phyloP scores from a whole-genome alignment of 495 filamentous ascomycete genomes.

The Neurospora intermedia region DNA sequence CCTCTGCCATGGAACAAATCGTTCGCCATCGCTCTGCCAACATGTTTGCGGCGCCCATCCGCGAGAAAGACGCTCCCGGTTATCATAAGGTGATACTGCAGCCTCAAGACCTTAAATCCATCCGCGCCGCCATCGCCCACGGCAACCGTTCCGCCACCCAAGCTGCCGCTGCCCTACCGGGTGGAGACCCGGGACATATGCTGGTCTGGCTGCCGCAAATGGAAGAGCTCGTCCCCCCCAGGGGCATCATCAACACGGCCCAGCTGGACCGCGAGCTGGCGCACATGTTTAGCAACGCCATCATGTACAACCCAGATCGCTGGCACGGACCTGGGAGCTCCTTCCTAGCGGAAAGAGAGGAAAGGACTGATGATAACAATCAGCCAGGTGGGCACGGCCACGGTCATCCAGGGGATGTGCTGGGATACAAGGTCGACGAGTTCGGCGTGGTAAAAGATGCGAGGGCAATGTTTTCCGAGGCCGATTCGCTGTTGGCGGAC shows the following conservation, averaged over 20 bases:
- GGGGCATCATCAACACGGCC: constrained; percentile 84
- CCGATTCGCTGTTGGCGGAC: constrained; percentile 49
- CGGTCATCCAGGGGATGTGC: constrained; percentile 31
- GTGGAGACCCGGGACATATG: constrained; percentile 34
- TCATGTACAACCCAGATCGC: constrained; percentile 89
- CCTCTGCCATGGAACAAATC: constrained; percentile 77
- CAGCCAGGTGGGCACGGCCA: constrained; percentile 19
- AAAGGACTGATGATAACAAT: constrained; percentile 10
- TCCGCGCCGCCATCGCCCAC: constrained; percentile 64
- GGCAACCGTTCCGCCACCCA: constrained; percentile 65
- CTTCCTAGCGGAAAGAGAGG: constrained; percentile 31
- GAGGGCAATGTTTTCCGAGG: constrained; percentile 69
- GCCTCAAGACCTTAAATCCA: constrained; percentile 81
- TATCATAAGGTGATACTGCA: constrained; percentile 79
- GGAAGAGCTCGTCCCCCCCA: constrained; percentile 71
- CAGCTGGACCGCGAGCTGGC: constrained; percentile 94
- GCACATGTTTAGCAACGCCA: constrained; percentile 92
- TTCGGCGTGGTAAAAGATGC: constrained; percentile 76
- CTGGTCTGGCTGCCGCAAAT: constrained; percentile 56
- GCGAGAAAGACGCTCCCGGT: constrained; percentile 74
- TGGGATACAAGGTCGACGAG: constrained; percentile 51
- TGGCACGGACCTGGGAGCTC: constrained; percentile 54
- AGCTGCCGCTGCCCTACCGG: constrained; percentile 42
- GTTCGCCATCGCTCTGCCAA: constrained; percentile 76
- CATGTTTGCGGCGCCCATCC: constrained; percentile 74